Evolutionary conservation across 192 early-diverging fungal genomes (phyloP).

Genomic region (Entophlyctis helioformis): DNA sequence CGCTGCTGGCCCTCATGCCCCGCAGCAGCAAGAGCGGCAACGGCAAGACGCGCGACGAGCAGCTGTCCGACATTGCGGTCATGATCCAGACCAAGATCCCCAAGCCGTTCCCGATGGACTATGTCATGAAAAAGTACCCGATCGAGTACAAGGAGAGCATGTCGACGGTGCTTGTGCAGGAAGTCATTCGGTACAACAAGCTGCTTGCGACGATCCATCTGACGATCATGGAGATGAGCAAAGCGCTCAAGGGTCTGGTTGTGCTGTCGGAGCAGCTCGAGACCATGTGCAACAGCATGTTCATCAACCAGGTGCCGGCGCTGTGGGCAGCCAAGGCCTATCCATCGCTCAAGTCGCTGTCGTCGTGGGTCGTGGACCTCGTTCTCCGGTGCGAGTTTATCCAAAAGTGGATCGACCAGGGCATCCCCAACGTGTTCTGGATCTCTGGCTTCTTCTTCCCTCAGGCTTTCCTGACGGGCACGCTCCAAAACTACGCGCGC

Average conservation of each 20-base stretch:
- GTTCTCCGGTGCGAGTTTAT: slow-evolving; percentile 39
- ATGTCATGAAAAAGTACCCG: slow-evolving; percentile 33
- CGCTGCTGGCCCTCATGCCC: slow-evolving; percentile 40
- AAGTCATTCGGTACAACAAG: slow-evolving; percentile 48
- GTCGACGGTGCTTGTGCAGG: slow-evolving; percentile 44
- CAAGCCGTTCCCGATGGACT: slow-evolving; percentile 35
- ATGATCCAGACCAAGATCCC: slow-evolving; percentile 34
- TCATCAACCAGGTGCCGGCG: slow-evolving; percentile 40
- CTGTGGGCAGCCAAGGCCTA: slow-evolving; percentile 43
- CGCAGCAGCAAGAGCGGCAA: slow-evolving; percentile 20
- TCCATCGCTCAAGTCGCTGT: slow-evolving; percentile 42
- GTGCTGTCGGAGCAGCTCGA: slow-evolving; percentile 45
- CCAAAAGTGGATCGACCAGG: slow-evolving; percentile 45
- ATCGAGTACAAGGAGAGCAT: slow-evolving; percentile 49
- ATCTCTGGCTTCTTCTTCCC: slow-evolving; percentile 53
- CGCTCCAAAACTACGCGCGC: slow-evolving; percentile 46
- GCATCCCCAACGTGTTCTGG: slow-evolving; percentile 45
- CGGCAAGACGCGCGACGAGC: slow-evolving; percentile 40
- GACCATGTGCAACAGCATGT: slow-evolving; percentile 42
- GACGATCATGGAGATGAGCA: slow-evolving; percentile 35
- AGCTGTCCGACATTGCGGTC: slow-evolving; percentile 28
- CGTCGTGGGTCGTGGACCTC: slow-evolving; percentile 39
- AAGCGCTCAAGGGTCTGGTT: slow-evolving; percentile 42
- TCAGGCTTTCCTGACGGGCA: slow-evolving; percentile 47
- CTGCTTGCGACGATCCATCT: slow-evolving; percentile 34